Base-by-base conservation (phyloP, 352 stramenopile species). In the Plasmopara halstedii region DNA sequence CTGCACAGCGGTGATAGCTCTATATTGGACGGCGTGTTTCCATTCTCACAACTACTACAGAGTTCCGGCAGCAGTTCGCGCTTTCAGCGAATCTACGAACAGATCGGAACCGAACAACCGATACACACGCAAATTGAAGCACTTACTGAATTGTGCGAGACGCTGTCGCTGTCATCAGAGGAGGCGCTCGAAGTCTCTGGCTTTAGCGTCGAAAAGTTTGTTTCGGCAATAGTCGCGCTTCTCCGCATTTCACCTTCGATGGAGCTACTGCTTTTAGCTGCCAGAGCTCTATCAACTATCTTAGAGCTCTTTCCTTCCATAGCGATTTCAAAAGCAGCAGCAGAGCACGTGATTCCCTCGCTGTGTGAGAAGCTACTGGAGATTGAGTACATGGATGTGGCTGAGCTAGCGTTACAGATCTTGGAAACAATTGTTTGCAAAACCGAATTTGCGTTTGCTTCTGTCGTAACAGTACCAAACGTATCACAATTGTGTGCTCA, bases 361-460 rank as follows among this genome's bases (percentile, higher is more conserved):
- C 58, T 90, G 13, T 90, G 78, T 46, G 67, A 64, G 15, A 86
- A 86, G 43, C 60, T 90, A 14, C 42, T 85, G 48, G 76, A 83
- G 50, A 83, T 90, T 27, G 71, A 90, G 50, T 90, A 87, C 53
- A 86, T 90, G 72, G 78, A 90, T 46, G 73, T 90, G 22, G 78
- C 74, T 0, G 78, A 90, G 46, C 44, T 85, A 21, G 63, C 73
- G 10, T 51, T 90, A 42, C 71, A 83, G 46, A 81, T 87, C 42
- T 49, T 90, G 0, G 75, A 88, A 18, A 63, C 55, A 14, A 71
- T 90, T 19, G 60, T 82, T 8, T 81, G 59, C 25, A 56, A 62
- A 6, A 22, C 55, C 4, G 49, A 65, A 11, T 18, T 27, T 9
- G 44, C 47, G 4, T 27, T 58, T 5, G 19, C 15, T 9, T 17